Conservation (phyloP, 2,329 filamentous ascomycete species). For the Phialocephala sp. region DNA sequence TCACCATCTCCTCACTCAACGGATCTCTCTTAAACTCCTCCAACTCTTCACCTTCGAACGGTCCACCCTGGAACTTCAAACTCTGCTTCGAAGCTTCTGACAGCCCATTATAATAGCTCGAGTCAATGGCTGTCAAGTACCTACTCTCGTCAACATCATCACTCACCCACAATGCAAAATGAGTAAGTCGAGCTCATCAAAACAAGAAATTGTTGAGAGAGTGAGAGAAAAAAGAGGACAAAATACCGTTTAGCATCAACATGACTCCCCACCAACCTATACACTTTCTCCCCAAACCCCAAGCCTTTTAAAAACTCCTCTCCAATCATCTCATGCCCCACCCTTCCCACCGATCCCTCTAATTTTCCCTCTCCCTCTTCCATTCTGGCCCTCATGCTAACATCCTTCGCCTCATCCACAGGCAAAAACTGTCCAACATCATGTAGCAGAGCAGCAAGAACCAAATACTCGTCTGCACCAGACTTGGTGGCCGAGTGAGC, state of each 20-base stretch:
- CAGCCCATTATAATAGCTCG: conserved; percentile 44
- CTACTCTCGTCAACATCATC: conserved; percentile 27
- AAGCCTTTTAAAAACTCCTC: conserved; percentile 44
- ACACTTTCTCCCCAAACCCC: conserved; percentile 46
- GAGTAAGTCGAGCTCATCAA: no score
- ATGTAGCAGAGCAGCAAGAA: conserved; percentile 49
- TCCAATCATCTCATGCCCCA: conserved; percentile 47
- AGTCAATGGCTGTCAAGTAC: conserved; percentile 46
- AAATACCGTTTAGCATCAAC: conserved; percentile 45
- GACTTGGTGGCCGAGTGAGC: conserved; percentile 39
- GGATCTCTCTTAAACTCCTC: conserved; percentile 42
- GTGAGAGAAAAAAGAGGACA: neutral
- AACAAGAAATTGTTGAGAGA: no score
- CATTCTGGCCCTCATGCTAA: conserved; percentile 1
- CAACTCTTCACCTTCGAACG: conserved; percentile 43
- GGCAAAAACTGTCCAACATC: conserved; percentile 51
- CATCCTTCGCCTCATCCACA: conserved; percentile 40
- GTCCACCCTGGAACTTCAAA: conserved; percentile 47
- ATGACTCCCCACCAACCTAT: conserved; percentile 46
- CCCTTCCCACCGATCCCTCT: conserved; percentile 44
- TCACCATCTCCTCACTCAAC: conserved; percentile 45
- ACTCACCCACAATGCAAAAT: no score
- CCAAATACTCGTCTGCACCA: conserved; percentile 38
- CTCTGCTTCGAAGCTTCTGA: conserved; percentile 47
- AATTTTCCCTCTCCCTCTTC: conserved; percentile 33